Percentiles rank a stretch among this genome's conserved stretches.
These are phyloP conservation scores for Tuber brumale DNA, from an alignment of 495 filamentous ascomycete genomes.

Conservation along the genomic window DNA sequence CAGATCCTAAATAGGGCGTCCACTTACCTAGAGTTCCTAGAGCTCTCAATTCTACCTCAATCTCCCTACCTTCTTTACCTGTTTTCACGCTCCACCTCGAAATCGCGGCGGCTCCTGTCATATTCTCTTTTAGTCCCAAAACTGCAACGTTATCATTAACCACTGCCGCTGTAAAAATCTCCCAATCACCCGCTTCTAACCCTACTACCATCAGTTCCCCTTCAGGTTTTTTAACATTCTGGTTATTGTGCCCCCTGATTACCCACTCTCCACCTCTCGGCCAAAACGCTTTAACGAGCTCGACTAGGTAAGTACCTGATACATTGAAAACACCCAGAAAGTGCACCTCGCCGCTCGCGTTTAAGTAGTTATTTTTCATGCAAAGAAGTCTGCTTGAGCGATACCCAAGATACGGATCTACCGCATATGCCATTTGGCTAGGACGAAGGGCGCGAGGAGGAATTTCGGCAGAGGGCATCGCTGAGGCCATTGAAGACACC, in stretches of 20 bases:
- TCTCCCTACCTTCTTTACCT: background rate
- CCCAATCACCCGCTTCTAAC: slow-evolving; percentile 23
- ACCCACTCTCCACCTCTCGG: slow-evolving; percentile 14
- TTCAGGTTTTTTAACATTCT: background rate
- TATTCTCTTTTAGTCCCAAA: slow-evolving; percentile 19
- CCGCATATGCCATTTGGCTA: slow-evolving; percentile 20
- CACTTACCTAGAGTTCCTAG: slow-evolving; percentile 22
- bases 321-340: slow-evolving; percentile 24
- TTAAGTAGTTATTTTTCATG: slow-evolving; percentile 15
- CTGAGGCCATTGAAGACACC: slow-evolving; percentile 58
- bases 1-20: background rate
- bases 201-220: slow-evolving; percentile 19
- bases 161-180: slow-evolving; percentile 21
- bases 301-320: slow-evolving; percentile 18
- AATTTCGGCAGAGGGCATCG: slow-evolving; percentile 3
- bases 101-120: slow-evolving; percentile 21
- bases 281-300: slow-evolving; percentile 12
- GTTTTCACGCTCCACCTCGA: slow-evolving; percentile 1
- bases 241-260: slow-evolving; percentile 14
- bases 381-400: slow-evolving; percentile 17
- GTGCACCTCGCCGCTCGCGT: background rate
- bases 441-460: slow-evolving; percentile 17
- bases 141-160: slow-evolving; percentile 19
- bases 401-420: slow-evolving; percentile 21
- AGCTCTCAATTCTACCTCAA: slow-evolving; percentile 21